Conservation (phyloP, 2,329 filamentous ascomycete species). For the Metarhizium rileyi region DNA sequence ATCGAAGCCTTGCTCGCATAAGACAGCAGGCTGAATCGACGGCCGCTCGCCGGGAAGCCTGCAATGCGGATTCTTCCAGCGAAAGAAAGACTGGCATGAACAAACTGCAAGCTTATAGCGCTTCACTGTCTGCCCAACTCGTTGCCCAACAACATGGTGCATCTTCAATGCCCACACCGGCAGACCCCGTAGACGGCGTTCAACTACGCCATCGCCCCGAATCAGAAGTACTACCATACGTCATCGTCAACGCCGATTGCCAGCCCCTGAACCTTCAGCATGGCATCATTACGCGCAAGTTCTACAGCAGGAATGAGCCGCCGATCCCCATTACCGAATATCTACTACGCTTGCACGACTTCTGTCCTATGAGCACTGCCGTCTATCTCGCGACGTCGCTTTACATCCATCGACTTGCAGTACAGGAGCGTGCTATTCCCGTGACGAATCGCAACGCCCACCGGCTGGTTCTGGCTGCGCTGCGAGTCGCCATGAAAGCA, state of each 20-base stretch:
- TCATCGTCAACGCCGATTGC: constrained; percentile 57
- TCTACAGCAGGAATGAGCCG: constrained; percentile 82
- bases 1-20: constrained; percentile 39
- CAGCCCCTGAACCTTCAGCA: constrained; percentile 71
- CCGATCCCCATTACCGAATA: constrained; percentile 79
- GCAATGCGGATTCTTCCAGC: not conserved
- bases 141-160: constrained; percentile 7
- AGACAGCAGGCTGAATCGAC: constrained; percentile 29
- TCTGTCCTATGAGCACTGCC: constrained; percentile 86
- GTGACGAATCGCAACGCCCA: constrained; percentile 81
- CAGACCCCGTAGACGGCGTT: constrained; percentile 43
- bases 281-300: constrained; percentile 79
- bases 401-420: constrained; percentile 76
- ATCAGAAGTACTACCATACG: constrained; percentile 37
- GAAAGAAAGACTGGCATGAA: constrained; percentile 3
- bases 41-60: constrained; percentile 5
- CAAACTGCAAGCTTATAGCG: constrained; percentile 18
- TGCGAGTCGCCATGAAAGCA: constrained; percentile 86
- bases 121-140: constrained; percentile 17
- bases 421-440: constrained; percentile 66
- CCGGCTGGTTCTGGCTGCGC: constrained; percentile 70
- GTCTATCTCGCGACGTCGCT: constrained; percentile 84
- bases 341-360: constrained; percentile 74
- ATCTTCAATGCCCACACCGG: constrained; percentile 8
- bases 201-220: constrained; percentile 29